phyloP scores from a whole-genome alignment of 306 rosid genomes.

The Prunus mira region DNA sequence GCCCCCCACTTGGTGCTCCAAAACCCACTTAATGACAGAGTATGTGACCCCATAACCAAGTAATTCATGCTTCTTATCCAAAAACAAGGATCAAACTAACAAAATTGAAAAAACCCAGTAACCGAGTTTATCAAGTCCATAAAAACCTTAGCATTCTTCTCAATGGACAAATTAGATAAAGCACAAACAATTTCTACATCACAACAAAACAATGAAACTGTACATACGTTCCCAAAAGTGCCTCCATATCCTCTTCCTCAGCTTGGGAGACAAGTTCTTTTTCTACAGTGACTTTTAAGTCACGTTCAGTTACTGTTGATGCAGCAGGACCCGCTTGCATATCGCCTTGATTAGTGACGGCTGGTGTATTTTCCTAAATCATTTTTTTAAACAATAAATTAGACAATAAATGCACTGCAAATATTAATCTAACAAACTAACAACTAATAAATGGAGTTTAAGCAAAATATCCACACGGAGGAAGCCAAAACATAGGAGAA shows the following conservation, averaged over 20 bases:
- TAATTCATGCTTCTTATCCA: no score
- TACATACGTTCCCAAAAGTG: slow-evolving; percentile 89
- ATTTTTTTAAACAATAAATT: neutral
- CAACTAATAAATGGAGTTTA: neutral
- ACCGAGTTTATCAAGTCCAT: no score
- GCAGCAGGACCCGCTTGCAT: slow-evolving; percentile 48
- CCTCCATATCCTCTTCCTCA: slow-evolving; percentile 99
- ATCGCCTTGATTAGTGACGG: slow-evolving; percentile 45
- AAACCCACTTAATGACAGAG: no score
- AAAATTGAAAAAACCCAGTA: no score
- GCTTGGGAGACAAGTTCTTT: slow-evolving; percentile 98
- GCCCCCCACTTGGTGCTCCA: no score
- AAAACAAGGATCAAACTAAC: no score
- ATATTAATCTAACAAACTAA: neutral
- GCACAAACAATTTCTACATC: neutral
- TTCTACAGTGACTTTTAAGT: slow-evolving; percentile 82
- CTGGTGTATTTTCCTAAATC: slow-evolving; percentile 72
- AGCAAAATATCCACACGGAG: neutral
- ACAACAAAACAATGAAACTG: neutral
- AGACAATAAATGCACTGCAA: neutral
- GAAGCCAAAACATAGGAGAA: neutral
- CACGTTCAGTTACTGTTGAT: slow-evolving; percentile 50
- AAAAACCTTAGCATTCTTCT: no score
- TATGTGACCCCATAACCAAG: no score
- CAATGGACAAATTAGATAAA: slow-evolving; percentile 1